Base-by-base conservation (phyloP, 805 yeast genomes). In the Komagataella phaffii region DNA sequence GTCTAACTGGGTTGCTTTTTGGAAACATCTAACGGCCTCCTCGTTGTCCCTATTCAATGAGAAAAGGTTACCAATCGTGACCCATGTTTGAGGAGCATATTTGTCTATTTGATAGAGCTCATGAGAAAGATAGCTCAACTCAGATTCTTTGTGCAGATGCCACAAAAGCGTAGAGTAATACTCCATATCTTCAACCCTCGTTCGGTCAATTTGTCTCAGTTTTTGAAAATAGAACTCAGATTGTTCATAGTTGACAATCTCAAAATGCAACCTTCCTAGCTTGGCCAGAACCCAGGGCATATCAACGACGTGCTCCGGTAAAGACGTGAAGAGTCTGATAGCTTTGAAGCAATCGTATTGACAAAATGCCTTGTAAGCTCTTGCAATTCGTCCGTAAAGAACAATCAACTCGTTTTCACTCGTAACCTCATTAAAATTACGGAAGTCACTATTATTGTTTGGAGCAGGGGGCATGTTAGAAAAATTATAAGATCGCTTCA, bases 221-320 rank as follows among this genome's bases (percentile, higher is more conserved):
- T 73, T 74, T 17, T 67, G 66, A 61, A 86, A 91, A 57, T 75
- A 80, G 46, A 69, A 64, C 54, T 81, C 85, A 7, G 95, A 76
- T 64, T 84, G 85, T 53, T 80, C 82, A 66, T 91, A 91, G 63
- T 88, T 85, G 17, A 86, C 91, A 56, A 85, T 79, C 63, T 91
- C 98, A 65, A 85, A 90, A 65, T 88, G 88, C 46, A 88, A 68
- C 56, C 89, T 72, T 0, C 96, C 99, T 21, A 85, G 64, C 57
- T 83, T 82, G 19, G 89, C 77, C 49, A 88, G 73, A 10, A 89
- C 95, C 87, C 93, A 89, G 0, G 97, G 93, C 19, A 96, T 76
- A 51, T 79, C 70, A 53, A 75, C 70, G 64, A 83, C 86, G 49
- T 71, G 59, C 49, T 73, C 75, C 1, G 95, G 87, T 18, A 93